phyloP scores from a whole-genome alignment of 78 protist species.

The Emiliania huxleyi region DNA sequence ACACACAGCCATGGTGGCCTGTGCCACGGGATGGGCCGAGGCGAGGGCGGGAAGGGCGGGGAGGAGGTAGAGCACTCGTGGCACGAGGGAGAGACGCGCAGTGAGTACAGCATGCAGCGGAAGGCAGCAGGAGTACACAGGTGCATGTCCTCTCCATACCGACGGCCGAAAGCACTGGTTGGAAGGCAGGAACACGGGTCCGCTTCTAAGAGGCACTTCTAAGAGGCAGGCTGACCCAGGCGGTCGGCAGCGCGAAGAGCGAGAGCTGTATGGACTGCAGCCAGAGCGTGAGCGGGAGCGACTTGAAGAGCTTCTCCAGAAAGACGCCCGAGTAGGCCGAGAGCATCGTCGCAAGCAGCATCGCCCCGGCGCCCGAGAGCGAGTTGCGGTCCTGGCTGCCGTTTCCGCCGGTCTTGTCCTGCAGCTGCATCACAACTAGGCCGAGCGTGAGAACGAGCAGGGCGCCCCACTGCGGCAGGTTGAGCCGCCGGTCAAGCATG shows the following conservation, averaged over 20 bases:
- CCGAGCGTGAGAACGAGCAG: background rate
- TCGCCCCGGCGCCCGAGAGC: background rate
- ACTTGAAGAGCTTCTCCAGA: conserved; percentile 7
- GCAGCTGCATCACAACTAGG: background rate
- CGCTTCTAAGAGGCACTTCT: no score
- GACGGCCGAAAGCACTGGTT: no score
- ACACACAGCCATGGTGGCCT: no score
- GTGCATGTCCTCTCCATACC: no score
- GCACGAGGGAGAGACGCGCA: no score
- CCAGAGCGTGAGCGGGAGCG: background rate
- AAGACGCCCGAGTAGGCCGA: background rate
- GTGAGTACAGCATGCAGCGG: no score
- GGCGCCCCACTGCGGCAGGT: background rate
- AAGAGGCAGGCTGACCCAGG: no score
- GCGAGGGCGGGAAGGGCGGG: no score
- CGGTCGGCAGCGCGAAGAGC: background rate
- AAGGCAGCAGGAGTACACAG: no score
- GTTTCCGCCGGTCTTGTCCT: background rate
- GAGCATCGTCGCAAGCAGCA: background rate
- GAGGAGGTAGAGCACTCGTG: no score
- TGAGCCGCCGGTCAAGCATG: background rate
- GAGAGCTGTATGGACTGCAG: conserved; percentile 2
- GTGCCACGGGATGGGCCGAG: no score
- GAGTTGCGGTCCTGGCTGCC: background rate
- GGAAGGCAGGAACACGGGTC: no score